Evolutionary conservation across 345 rosid species (phyloP).

Genomic region (Leavenworthia alabamica): DNA sequence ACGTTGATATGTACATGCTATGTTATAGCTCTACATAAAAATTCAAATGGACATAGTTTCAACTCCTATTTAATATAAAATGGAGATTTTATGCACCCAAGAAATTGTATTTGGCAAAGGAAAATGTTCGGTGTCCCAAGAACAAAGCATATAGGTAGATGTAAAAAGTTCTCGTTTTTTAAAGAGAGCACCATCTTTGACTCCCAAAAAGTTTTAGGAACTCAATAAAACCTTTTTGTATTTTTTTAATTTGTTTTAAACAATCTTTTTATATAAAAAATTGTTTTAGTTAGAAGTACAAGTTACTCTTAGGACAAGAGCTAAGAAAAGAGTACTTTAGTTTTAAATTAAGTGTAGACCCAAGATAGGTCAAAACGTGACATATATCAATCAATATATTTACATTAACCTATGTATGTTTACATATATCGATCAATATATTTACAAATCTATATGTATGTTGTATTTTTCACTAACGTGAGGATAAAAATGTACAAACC

Average conservation of each 20-base stretch:
- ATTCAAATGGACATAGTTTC: constrained; percentile 10
- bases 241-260: constrained; percentile 10
- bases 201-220: constrained; percentile 37
- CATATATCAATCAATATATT: background rate
- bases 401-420: no score
- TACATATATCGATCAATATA: background rate
- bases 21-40: constrained; percentile 2
- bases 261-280: background rate
- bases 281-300: background rate
- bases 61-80: constrained; percentile 26
- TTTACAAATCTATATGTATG: background rate
- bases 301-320: background rate
- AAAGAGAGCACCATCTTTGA: constrained; percentile 31
- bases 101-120: constrained; percentile 27
- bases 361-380: constrained; percentile 15
- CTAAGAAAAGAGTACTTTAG: background rate
- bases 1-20: background rate
- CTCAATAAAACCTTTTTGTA: constrained; percentile 30
- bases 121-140: constrained; percentile 30
- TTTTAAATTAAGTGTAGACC: constrained; percentile 3
- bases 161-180: constrained; percentile 25
- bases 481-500: background rate
- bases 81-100: constrained; percentile 10
- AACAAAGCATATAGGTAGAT: constrained; percentile 32
- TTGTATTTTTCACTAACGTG: background rate